Evolutionary conservation across 371 early-diverging fungal genomes (phyloP), one percentile per base, ranked within the genome.

Genomic region (Coemansia sp.): DNA sequence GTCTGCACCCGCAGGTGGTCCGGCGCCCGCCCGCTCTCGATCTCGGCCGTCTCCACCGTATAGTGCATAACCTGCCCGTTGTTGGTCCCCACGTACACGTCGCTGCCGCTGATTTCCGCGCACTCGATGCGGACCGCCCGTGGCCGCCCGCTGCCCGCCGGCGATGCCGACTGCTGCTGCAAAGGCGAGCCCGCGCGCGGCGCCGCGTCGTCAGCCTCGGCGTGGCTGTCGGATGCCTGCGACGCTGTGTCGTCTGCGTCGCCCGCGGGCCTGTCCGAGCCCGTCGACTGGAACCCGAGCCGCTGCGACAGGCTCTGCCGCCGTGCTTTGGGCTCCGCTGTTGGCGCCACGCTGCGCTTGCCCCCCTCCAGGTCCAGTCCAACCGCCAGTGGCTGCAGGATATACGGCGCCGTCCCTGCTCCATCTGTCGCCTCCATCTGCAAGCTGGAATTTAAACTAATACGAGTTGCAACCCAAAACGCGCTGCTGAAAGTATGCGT

Each of bases 71-170:
- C n/a, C 11, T 58, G 75, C 4, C 78, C 78, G 29, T 60, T 46
- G 39, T 60, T 78, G 4, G 78, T 78, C 14, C 78, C 78, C 9
- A 78, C 61, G 34, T 64, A 78, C 47, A 78, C 37, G 52, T 67
- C 58, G 4, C 39, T 33, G 24, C 63, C 78, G 12, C 37, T 53
- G 4, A 75, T 32, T 5, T 77, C 77, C 4, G 56, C 60, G 61
- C 77, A 69, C 59, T 77, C 77, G 12, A 58, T 57, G n/a, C 55
- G 59, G 5, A 16, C 37, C 5, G 47, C n/a, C 32, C 50, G 47
- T 11, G 46, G 48, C 33, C 48, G 57, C 12, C 37, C 12, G 43
- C 48, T 14, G 16, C 39, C n/a, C 38, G 49, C 62, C 4, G 37
- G 48, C 18, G 44, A 48, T 29, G 46, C 9, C 29, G 59, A 39